Evolutionary conservation across 345 rosid species (phyloP).

Genomic region (Boechera stricta): DNA sequence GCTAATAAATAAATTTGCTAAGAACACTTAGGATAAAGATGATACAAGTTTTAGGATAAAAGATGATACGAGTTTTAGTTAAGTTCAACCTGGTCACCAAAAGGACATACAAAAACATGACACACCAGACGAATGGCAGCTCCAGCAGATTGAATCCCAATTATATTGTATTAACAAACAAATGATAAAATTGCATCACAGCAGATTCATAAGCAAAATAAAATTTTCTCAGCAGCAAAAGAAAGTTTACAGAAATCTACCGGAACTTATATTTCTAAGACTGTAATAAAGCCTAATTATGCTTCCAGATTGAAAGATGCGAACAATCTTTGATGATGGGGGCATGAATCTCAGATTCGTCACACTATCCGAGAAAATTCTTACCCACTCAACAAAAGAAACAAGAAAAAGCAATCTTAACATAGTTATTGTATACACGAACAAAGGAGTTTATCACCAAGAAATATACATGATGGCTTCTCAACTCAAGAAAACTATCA

Average conservation of each 20-base stretch:
- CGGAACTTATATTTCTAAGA: background rate
- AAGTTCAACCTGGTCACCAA: background rate
- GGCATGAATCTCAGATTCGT: no score
- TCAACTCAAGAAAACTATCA: background rate
- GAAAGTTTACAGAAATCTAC: background rate
- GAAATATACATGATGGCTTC: conserved; percentile 14
- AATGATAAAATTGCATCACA: background rate
- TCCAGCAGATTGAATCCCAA: conserved; percentile 10
- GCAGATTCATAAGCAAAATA: background rate
- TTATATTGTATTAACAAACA: background rate
- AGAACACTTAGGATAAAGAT: background rate
- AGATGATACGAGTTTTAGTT: background rate
- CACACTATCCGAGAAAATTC: no score
- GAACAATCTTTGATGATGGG: background rate
- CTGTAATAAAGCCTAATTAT: background rate
- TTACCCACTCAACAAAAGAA: background rate
- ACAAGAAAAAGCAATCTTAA: background rate
- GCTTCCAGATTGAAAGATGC: background rate
- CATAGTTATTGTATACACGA: background rate
- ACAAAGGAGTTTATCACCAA: background rate
- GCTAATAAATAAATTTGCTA: conserved; percentile 4
- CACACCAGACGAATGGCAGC: background rate
- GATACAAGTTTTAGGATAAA: background rate
- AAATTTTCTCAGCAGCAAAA: conserved; percentile 2
- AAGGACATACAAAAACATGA: background rate